Evolutionary conservation across 2,329 filamentous ascomycete genomes (phyloP), one percentile per base, ranked within the genome.

Genomic region (Myriosclerotinia duriaeana): DNA sequence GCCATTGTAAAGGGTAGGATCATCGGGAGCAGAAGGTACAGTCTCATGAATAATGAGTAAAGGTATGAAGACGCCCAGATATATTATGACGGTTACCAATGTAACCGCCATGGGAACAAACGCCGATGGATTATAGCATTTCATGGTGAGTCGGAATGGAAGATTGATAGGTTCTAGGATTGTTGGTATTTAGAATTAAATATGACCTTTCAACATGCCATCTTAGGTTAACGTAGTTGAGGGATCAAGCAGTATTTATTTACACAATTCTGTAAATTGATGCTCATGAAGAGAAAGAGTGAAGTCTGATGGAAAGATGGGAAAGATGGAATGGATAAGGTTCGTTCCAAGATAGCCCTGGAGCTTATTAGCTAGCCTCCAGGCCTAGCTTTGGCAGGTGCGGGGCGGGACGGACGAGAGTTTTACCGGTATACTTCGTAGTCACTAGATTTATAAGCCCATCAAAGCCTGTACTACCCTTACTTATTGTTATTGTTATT

Each of bases 31-130:
- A 26, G 84, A 76, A 6, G 94, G 91, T 11, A 96, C 89, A 38
- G 85, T 85, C 78, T 92, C 88, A 75, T 96, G 91, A 69, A 93
- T 82, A 72, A 89, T 82, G 66, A 95, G 80, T 64, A 93, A 82
- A 67, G 87, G 88, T 53, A 91, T 85, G 74, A 92, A 80, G 58
- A 98, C 79, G 65, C 89, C 90, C 66, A 95, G 81, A 79, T 98
- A 98, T 68, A 92, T 81, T 69, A 87, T 76, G 15, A 87, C 87
- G 53, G 88, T 89, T 81, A 93, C 89, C 76, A 97, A 83, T 46
- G 91, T 93, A 67, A 98, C 94, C 61, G 92, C 89, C 70, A 86
- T 83, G 38, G 92, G 90, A 69, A 87, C 87, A 79, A 98, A 99
- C 68, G 88, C 89, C 74, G 97, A 80, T 2, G 85, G 85, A 69